Percentiles rank a stretch among this genome's conserved stretches.
phyloP scores from a whole-genome alignment of 257 asterid genomes.

The Solanum neorickii region DNA sequence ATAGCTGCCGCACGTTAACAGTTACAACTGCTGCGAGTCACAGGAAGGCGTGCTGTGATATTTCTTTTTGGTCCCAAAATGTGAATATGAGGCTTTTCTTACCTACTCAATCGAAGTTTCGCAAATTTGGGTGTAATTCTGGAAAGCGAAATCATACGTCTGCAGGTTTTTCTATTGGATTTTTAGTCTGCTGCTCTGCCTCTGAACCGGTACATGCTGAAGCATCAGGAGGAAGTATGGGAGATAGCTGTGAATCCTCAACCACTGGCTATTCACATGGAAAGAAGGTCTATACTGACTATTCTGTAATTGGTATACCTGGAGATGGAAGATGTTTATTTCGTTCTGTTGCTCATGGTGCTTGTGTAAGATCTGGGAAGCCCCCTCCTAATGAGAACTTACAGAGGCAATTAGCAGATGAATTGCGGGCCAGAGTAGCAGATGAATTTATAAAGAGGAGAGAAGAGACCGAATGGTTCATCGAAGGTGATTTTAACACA shows the following conservation, averaged over 20 bases:
- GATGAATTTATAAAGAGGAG: constrained; percentile 81
- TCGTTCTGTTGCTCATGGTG: constrained; percentile 92
- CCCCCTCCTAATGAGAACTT: constrained; percentile 56
- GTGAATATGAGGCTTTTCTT: constrained; percentile 32
- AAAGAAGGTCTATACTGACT: constrained; percentile 58
- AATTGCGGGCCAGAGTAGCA: constrained; percentile 67
- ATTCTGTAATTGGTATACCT: constrained; percentile 80
- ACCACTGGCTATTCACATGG: constrained; percentile 30
- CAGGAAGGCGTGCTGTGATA: neutral
- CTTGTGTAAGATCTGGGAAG: constrained; percentile 72
- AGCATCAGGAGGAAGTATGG: constrained; percentile 24
- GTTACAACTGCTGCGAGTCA: constrained; percentile 20
- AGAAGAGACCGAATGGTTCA: constrained; percentile 80
- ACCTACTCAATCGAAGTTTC: constrained; percentile 23
- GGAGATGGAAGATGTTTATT: constrained; percentile 99
- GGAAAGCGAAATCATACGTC: constrained; percentile 29
- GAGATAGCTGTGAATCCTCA: constrained; percentile 12
- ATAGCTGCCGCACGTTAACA: constrained; percentile 22
- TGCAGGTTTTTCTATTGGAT: constrained; percentile 39
- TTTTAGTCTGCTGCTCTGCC: constrained; percentile 53
- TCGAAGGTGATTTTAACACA: constrained; percentile 84
- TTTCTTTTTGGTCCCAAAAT: constrained; percentile 26
- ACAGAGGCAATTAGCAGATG: constrained; percentile 84
- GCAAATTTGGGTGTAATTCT: constrained; percentile 3
- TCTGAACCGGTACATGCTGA: constrained; percentile 54